Conservation (phyloP, 768 basidiomycete species). For the Boletus coccyginus region DNA sequence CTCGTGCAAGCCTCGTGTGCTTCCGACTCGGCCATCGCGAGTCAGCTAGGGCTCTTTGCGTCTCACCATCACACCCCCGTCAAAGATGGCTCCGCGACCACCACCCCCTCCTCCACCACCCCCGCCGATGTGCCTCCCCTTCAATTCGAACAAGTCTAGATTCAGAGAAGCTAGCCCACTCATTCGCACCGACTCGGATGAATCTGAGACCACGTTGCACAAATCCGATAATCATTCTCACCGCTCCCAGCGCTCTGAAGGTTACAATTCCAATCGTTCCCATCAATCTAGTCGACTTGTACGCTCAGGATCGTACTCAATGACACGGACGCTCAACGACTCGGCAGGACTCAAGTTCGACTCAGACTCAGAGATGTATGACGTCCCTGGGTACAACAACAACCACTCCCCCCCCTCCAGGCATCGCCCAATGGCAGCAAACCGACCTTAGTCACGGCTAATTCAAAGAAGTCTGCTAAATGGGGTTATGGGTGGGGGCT, state of each 20-base stretch:
- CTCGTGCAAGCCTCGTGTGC: constrained; percentile 33
- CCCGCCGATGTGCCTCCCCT: constrained; percentile 62
- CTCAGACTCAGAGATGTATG: constrained; percentile 62
- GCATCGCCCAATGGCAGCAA: constrained; percentile 44
- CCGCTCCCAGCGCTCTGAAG: constrained; percentile 28
- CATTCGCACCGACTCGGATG: constrained; percentile 36
- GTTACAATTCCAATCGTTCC: constrained; percentile 21
- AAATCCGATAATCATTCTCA: constrained; percentile 26
- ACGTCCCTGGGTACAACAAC: constrained; percentile 32
- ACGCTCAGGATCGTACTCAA: constrained; percentile 44
- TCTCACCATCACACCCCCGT: constrained; percentile 12
- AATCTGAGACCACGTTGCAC: constrained; percentile 45
- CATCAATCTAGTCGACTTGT: constrained; percentile 29
- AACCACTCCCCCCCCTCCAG: constrained; percentile 41
- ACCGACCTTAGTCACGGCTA: constrained; percentile 49
- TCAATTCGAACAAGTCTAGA: constrained; percentile 32
- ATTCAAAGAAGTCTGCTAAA: constrained; percentile 55
- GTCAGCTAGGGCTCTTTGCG: constrained; percentile 18
- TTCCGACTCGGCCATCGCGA: constrained; percentile 13
- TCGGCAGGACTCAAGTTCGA: constrained; percentile 54
- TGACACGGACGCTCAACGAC: constrained; percentile 38
- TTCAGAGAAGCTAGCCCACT: constrained; percentile 30
- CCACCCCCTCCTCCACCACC: constrained; percentile 51
- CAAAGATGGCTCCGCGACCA: constrained; percentile 48
- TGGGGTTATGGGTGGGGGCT: constrained; percentile 75